Conservation (phyloP, 1,139 yeast species). For the Pneumocystis sp. region DNA sequence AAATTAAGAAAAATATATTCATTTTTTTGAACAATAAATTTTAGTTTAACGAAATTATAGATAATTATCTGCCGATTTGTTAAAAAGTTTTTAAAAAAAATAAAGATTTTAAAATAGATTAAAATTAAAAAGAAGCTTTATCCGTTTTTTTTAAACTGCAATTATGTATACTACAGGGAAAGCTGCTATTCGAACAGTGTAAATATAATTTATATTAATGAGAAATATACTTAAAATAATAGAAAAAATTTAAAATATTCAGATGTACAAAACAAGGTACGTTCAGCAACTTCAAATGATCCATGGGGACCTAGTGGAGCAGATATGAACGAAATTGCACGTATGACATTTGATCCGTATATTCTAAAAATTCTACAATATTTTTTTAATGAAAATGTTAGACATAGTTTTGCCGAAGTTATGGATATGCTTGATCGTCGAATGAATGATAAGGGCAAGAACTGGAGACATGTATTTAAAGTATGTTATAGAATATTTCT, state of each 20-base stretch:
- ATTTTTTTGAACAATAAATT: too few relatives aligned
- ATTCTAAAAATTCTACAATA: slow-evolving; percentile 7
- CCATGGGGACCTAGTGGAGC: slow-evolving; percentile 68
- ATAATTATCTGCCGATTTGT: not conserved
- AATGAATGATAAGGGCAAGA: slow-evolving; percentile 88
- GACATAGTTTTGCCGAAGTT: slow-evolving; percentile 68
- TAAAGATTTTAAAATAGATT: not conserved
- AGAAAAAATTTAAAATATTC: slow-evolving; percentile 84
- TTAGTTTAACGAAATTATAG: not conserved
- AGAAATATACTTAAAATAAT: not conserved
- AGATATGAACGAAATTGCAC: slow-evolving; percentile 75
- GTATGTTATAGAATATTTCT: slow-evolving; percentile 14
- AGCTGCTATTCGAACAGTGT: not conserved
- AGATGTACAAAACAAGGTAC: slow-evolving; percentile 66
- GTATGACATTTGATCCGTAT: slow-evolving; percentile 48
- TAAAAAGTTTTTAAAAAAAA: not conserved
- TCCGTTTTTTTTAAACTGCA: not conserved
- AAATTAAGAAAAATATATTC: too few relatives aligned
- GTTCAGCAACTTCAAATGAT: slow-evolving; percentile 90
- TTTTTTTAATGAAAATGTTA: not conserved
- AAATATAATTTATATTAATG: not conserved
- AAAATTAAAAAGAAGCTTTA: too few relatives aligned
- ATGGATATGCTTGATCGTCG: slow-evolving; percentile 95
- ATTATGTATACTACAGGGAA: not conserved
- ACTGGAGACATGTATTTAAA: slow-evolving; percentile 95